Evolutionary conservation across 768 basidiomycete species (phyloP), one percentile per base, ranked within the genome.

Genomic region (Cytidiella melzeri): DNA sequence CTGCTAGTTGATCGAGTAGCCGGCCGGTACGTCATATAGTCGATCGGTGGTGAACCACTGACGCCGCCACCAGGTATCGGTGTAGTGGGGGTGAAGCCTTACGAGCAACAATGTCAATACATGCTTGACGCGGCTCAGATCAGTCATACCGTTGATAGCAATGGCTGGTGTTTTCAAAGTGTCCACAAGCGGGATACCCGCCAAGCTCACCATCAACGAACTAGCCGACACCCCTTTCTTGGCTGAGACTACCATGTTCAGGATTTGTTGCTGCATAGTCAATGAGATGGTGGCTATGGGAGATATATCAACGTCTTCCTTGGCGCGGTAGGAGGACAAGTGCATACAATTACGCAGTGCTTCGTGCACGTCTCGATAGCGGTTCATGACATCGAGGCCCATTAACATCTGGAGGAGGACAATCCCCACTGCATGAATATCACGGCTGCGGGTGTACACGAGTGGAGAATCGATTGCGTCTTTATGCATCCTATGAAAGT

Each of bases 391-490:
- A 54, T 87, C 78, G 45, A 81, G 66, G 0, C 93, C 93, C n/a
- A 83, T 67, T 11, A 95, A 65, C 88, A 95, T 91, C 65, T 94
- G 89, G 45, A 92, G 58, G 34, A 93, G 69, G 2, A 92, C 74
- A 21, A 94, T 76, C 0, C 88, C 92, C 0, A 83, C 79, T 39
- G 80, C 76, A 67, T 93, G 92, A 9, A 95, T 82, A 58, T 96
- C 93, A 24, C 92, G 76, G 37, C 79, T 73, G 36, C 75, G 79
- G 7, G 87, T 85, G 62, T 93, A 93, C 40, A 81, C 60, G n/a
- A 91, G 71, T 0, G 84, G 83, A 21, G 87, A 86, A 34, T 90
- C 85, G 41, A 86, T 74, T 36, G 83, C 83, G 45, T 94, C 93
- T 52, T 80, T 80, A 1, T 85, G 83, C 5, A 84, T 55, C 92